phyloP scores from a whole-genome alignment of 345 rosid species.

The Populus alba region DNA sequence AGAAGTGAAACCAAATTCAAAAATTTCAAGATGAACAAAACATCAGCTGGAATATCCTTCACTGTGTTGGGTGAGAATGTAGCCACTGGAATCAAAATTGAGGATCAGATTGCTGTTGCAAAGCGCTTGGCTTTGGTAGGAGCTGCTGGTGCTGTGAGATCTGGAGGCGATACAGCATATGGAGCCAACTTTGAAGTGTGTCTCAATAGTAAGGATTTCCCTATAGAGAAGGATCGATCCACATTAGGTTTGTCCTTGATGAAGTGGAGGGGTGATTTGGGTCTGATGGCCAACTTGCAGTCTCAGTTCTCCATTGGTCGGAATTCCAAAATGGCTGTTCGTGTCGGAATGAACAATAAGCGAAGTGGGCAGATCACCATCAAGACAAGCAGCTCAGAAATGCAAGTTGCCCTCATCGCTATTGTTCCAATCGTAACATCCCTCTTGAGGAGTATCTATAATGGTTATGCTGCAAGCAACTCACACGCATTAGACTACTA shows the following conservation, averaged over 20 bases:
- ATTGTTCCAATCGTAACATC: conserved; percentile 37
- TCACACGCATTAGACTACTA: conserved; percentile 4
- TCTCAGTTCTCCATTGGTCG: conserved; percentile 38
- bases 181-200: conserved; percentile 40
- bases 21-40: conserved; percentile 30
- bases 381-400: conserved; percentile 43
- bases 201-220: conserved; percentile 35
- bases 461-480: conserved; percentile 14
- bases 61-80: conserved; percentile 31
- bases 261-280: conserved; percentile 36
- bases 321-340: conserved; percentile 31
- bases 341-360: conserved; percentile 44
- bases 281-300: conserved; percentile 37
- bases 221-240: conserved; percentile 31
- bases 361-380: conserved; percentile 38
- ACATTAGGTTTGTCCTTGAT: conserved; percentile 34
- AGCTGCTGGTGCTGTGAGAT: conserved; percentile 35
- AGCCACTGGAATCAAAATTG: conserved; percentile 43
- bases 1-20: conserved; percentile 35
- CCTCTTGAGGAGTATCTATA: conserved; percentile 19
- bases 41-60: conserved; percentile 32
- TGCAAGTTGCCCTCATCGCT: conserved; percentile 31
- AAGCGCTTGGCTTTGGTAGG: conserved; percentile 31
- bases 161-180: conserved; percentile 27
- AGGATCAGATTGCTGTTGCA: conserved; percentile 36